Base-by-base conservation (phyloP, 179 eudicot species). In the Beta lomatogona region DNA sequence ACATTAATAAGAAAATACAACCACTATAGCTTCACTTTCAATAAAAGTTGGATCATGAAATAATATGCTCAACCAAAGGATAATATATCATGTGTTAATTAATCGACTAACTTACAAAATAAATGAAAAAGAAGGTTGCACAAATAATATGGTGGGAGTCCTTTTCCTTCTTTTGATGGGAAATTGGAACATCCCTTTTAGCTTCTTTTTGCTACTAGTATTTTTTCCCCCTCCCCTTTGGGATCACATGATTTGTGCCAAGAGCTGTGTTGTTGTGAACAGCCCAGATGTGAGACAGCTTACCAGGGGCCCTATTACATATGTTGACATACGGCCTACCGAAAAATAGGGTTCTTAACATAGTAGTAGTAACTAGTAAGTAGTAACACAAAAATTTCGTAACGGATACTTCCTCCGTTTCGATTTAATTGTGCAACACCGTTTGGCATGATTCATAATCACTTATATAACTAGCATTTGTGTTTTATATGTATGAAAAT, bases 131-230 rank as follows among this genome's bases (percentile, higher is more conserved):
- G 48, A 75, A 63, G 44, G 2, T 58, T 58, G 54, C 21, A n/a
- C 31, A 14, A 77, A 15, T 10, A n/a, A n/a, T 10, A 11, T 66
- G 52, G 63, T 77, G 63, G 73, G 14, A 60, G 31, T 59, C 66
- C 54, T 45, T 76, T 59, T 76, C 78, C 79, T 5, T 59, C 52
- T 21, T 60, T 48, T n/a, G 60, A 59, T 60, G n/a, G 79, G 63
- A 25, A 46, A 44, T 52, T 77, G 48, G 45, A 45, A n/a, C 28
- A 16, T 52, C 60, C 58, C 9, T 76, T 59, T 21, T 63, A n/a
- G 4, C 31, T 6, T 18, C 60, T 50, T n/a, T 72, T 72, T 72
- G n/a, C 44, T n/a, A 22, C 10, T 0, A 72, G n/a, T n/a, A n/a
- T n/a, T 11, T 50, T 61, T 45, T 48, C 12, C 28, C 28, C 4